Evolutionary conservation across 2,329 filamentous ascomycete genomes (phyloP).

Genomic region (Trichoderma atrobrunneum): DNA sequence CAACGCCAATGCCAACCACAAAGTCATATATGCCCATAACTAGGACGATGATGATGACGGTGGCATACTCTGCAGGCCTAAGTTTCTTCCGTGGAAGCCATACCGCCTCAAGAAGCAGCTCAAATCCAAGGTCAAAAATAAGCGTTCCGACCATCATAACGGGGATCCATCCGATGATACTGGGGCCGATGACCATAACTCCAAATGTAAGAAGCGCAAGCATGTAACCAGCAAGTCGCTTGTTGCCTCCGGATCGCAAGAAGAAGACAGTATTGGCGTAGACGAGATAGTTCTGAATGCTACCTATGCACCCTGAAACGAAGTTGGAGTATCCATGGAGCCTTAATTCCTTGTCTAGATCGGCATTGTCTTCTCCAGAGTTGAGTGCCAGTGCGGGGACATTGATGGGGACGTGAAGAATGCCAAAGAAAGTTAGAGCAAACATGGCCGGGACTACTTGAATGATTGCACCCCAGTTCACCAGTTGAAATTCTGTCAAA

Average conservation of each 20-base stretch:
- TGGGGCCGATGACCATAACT: conserved; percentile 81
- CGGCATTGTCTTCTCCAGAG: conserved; percentile 86
- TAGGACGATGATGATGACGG: conserved; percentile 82
- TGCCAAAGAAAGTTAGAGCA: conserved; percentile 93
- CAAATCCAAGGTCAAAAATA: conserved; percentile 93
- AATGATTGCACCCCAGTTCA: conserved; percentile 80
- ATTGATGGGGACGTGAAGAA: conserved; percentile 96
- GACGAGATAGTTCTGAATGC: conserved; percentile 94
- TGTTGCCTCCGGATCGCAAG: conserved; percentile 87
- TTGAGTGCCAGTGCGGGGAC: conserved; percentile 90
- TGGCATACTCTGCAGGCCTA: conserved; percentile 82
- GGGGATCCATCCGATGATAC: conserved; percentile 88
- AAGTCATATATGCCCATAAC: conserved; percentile 98
- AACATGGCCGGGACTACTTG: conserved; percentile 92
- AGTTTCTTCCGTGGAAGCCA: conserved; percentile 87
- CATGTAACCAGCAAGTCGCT: conserved; percentile 79
- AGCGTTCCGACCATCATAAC: conserved; percentile 95
- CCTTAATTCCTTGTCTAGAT: conserved; percentile 86
- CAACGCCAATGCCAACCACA: conserved; percentile 87
- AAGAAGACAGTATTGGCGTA: conserved; percentile 98
- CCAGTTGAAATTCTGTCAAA: conserved; percentile 67
- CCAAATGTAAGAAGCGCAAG: conserved; percentile 76
- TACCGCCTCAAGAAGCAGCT: conserved; percentile 83
- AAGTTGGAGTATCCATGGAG: conserved; percentile 93
- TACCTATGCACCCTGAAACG: conserved; percentile 79